Percentiles rank a stretch among this genome's conserved stretches.
Evolutionary conservation across 441 rosid species (phyloP).

Genomic region (Populus trichocarpa): DNA sequence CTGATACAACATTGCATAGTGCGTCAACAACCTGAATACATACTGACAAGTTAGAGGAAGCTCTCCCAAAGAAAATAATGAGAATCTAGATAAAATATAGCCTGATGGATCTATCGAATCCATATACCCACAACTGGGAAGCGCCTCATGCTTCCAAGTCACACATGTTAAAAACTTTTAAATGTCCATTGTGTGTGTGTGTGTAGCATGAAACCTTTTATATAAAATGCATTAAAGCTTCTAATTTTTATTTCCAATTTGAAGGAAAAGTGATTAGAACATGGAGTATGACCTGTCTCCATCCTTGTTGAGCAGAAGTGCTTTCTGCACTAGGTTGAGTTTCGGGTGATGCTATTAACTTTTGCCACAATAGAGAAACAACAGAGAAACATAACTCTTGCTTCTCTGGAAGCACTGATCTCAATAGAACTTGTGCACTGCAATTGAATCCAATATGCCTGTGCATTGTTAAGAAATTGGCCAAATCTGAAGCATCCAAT

Average conservation of each 20-base stretch:
- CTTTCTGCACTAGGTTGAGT: conserved; percentile 90
- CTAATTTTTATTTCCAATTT: background rate
- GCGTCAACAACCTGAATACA: conserved; percentile 86
- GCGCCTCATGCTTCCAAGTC: background rate
- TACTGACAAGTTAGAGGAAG: conserved; percentile 14
- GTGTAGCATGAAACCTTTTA: background rate
- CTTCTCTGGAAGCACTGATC: conserved; percentile 87
- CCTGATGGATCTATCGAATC: background rate
- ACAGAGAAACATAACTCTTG: conserved; percentile 96
- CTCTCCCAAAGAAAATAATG: background rate
- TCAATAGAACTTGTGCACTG: conserved; percentile 80
- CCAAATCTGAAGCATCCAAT: conserved; percentile 92
- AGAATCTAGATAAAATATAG: background rate
- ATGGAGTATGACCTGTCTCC: conserved; percentile 82
- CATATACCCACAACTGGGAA: background rate
- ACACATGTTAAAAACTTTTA: background rate
- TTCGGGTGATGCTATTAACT: conserved; percentile 90
- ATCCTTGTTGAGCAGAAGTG: conserved; percentile 99
- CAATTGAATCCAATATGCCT: conserved; percentile 90
- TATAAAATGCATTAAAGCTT: background rate
- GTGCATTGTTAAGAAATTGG: conserved; percentile 93
- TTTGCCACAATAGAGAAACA: conserved; percentile 94
- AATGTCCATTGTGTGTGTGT: background rate
- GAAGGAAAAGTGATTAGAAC: background rate
- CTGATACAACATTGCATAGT: conserved; percentile 90